Evolutionary conservation across 305 asterid species (phyloP), one percentile per base, ranked within the genome.

Genomic region (Euphrasia arctica): DNA sequence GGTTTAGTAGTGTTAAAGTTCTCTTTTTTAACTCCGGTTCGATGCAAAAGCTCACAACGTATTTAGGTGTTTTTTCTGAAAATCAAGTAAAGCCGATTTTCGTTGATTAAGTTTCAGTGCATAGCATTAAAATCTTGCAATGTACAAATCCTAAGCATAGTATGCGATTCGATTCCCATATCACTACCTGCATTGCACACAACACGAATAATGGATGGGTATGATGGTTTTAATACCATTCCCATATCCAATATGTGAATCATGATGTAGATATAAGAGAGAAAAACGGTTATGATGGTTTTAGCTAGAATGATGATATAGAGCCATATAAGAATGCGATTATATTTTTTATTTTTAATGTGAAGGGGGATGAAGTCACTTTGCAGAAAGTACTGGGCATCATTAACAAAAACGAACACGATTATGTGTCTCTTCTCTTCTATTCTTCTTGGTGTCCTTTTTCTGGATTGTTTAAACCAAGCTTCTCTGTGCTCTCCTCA

Each of bases 391-490:
- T 95, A 55, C 64, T 88, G 76, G 73, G 68, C 70, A 70, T 81
- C 75, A 85, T 84, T 71, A 85, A 90, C 78, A 81, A 76, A 67
- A 82, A 79, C 63, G 81, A 75, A 59, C 77, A 80, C 48, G 87
- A 85, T 55, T 90, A 88, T 68, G 92, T 83, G 72, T 85, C 94
- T 68, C 70, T 93, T 64, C 85, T 93, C 72, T 93, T 90, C 85
- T 90, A 90, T 79, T 91, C 99, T 25, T 83, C 95, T 58, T 86
- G 97, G 97, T 93, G 99, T 76, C 97, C 97, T 60, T 93, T 93
- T 86, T 93, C 97, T 52, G 77, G 72, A 67, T 60, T 76, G 25
- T 80, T 83, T 58, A 85, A 75, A 77, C 93, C 95, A 58, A 82
- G 72, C 65, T 84, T 88, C 76, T 88, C 92, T 41, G 45, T 72